These are phyloP conservation scores for Trematosphaeria pertusa DNA, from an alignment of 2,329 filamentous ascomycete genomes.

Conservation along the genomic window DNA sequence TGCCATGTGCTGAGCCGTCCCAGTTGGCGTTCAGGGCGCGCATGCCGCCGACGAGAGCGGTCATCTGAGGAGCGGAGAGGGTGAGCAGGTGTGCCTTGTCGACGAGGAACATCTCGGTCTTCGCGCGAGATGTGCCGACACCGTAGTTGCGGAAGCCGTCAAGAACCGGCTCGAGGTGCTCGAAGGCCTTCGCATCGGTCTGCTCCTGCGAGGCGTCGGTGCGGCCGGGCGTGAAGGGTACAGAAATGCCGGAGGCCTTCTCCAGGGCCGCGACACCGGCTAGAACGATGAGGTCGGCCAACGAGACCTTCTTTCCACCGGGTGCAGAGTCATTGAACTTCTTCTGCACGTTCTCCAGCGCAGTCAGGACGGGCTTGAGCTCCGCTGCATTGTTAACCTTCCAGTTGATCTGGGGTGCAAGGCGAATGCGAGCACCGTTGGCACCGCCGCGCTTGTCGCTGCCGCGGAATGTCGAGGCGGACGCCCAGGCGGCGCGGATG, in stretches of 20 bases:
- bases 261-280: slow-evolving; percentile 75
- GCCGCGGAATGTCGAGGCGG: slow-evolving; percentile 52
- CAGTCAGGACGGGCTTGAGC: slow-evolving; percentile 66
- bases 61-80: slow-evolving; percentile 73
- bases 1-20: slow-evolving; percentile 70
- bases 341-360: slow-evolving; percentile 70
- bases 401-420: slow-evolving; percentile 76
- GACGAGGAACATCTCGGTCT: slow-evolving; percentile 72
- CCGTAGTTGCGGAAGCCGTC: slow-evolving; percentile 86
- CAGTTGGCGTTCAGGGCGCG: slow-evolving; percentile 74
- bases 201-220: slow-evolving; percentile 74
- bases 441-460: slow-evolving; percentile 83
- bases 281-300: slow-evolving; percentile 81
- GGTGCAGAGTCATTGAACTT: slow-evolving; percentile 65
- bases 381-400: slow-evolving; percentile 75
- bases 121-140: slow-evolving; percentile 64
- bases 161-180: slow-evolving; percentile 70
- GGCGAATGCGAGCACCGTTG: slow-evolving; percentile 79
- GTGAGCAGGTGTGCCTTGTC: slow-evolving; percentile 75
- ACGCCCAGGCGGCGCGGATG: slow-evolving; percentile 57
- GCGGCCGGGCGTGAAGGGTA: slow-evolving; percentile 77
- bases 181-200: slow-evolving; percentile 71
- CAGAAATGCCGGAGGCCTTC: slow-evolving; percentile 69
- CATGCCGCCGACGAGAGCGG: slow-evolving; percentile 74
- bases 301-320: slow-evolving; percentile 73